Conservation (phyloP, 129 eudicot genomes). For the Oenanthe sinensis region DNA sequence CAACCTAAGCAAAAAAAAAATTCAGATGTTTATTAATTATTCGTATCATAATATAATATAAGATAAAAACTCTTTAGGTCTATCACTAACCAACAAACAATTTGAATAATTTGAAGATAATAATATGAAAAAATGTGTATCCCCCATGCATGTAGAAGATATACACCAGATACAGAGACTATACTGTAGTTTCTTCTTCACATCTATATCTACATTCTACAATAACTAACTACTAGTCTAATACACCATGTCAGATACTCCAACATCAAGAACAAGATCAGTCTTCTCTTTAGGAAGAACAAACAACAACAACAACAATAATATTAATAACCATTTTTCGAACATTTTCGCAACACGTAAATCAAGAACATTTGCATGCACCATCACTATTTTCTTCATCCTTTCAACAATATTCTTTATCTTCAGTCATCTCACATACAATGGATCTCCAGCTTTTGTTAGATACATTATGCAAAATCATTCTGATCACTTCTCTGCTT, state of each 20-base stretch:
- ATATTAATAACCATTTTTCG: not conserved
- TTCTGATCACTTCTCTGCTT: not conserved
- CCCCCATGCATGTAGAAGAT: not conserved
- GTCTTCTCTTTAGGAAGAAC: slow-evolving; percentile 17
- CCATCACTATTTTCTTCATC: slow-evolving; percentile 16
- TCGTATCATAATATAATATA: too few relatives aligned
- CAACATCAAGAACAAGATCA: slow-evolving; percentile 10
- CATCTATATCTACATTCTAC: not conserved
- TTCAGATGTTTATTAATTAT: too few relatives aligned
- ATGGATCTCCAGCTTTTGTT: not conserved
- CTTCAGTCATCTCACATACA: slow-evolving; percentile 10
- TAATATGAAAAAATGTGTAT: not conserved
- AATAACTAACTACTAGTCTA: not conserved
- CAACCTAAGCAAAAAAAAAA: not conserved
- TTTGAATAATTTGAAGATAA: too few relatives aligned
- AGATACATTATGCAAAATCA: not conserved
- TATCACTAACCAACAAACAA: too few relatives aligned
- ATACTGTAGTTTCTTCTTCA: not conserved
- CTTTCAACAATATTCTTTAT: slow-evolving; percentile 14
- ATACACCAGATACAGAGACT: not conserved
- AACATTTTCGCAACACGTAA: slow-evolving; percentile 4
- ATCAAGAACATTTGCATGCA: slow-evolving; percentile 12
- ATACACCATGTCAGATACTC: slow-evolving; percentile 7
- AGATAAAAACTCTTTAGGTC: too few relatives aligned
- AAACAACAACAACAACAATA: not conserved